phyloP scores from a whole-genome alignment of 768 basidiomycete genomes.

The Boletus speciosus region DNA sequence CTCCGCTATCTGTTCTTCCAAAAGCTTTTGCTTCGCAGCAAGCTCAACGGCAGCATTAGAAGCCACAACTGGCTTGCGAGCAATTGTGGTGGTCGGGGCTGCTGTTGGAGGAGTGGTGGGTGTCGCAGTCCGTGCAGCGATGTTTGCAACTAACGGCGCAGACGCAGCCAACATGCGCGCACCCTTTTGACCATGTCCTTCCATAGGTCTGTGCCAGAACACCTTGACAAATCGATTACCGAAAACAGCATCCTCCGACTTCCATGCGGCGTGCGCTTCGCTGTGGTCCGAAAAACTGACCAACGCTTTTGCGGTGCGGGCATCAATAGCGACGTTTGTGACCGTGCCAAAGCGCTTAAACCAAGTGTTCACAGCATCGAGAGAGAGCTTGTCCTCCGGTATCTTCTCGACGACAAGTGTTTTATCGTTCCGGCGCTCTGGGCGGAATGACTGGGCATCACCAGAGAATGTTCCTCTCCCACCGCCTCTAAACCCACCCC shows the following conservation, averaged over 20 bases:
- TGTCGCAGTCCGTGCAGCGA: conserved; percentile 47
- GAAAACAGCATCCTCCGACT: conserved; percentile 92
- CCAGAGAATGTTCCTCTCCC: conserved; percentile 59
- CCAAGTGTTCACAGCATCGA: conserved; percentile 79
- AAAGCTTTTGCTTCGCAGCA: conserved; percentile 68
- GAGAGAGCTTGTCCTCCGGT: conserved; percentile 74
- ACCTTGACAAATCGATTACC: conserved; percentile 92
- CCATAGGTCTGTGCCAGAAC: conserved; percentile 93
- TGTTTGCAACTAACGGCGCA: conserved; percentile 69
- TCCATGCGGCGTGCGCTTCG: conserved; percentile 88
- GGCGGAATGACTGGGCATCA: conserved; percentile 63
- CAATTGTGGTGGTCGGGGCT: conserved; percentile 21
- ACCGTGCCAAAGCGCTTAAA: conserved; percentile 92
- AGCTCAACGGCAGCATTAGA: conserved; percentile 46
- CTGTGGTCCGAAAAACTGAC: conserved; percentile 83
- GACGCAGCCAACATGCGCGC: conserved; percentile 77
- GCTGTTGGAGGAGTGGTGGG: conserved; percentile 38
- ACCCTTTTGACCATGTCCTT: conserved; percentile 82
- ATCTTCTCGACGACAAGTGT: conserved; percentile 95
- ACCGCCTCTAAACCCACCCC: conserved; percentile 46
- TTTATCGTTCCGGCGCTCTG: conserved; percentile 66
- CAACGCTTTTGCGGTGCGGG: conserved; percentile 69
- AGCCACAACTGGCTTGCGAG: conserved; percentile 38
- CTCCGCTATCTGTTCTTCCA: conserved; percentile 82
- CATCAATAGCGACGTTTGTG: conserved; percentile 87